phyloP scores from a whole-genome alignment of 2,329 filamentous ascomycete species.

The Aureobasidium melanogenum region DNA sequence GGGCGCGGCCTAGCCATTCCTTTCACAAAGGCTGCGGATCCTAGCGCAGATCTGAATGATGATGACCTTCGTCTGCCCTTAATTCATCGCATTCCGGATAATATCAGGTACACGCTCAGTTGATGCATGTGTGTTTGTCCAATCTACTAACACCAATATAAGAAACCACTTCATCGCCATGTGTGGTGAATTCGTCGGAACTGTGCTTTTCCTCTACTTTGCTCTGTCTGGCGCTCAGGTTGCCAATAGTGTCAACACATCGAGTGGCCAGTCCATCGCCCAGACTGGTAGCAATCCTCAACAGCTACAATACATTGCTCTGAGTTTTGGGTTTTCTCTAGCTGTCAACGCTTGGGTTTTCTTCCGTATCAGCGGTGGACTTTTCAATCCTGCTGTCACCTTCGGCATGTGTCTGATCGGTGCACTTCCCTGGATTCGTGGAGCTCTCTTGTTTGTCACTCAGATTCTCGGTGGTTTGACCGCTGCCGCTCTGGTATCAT shows the following conservation, averaged over 20 bases:
- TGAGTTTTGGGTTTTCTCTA: conserved; percentile 32
- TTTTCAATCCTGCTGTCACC: conserved; percentile 31
- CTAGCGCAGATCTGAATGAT: conserved; percentile 17
- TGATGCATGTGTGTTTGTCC: too few species aligned
- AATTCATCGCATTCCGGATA: conserved; percentile 19
- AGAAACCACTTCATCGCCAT: conserved; percentile 23
- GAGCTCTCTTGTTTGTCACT: conserved; percentile 25
- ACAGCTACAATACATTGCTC: conserved; percentile 30
- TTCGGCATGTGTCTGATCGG: conserved; percentile 29
- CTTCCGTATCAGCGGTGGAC: conserved; percentile 28
- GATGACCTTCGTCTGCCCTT: conserved; percentile 22
- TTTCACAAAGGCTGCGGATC: conserved; percentile 24
- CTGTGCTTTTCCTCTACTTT: conserved; percentile 38
- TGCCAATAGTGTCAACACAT: conserved; percentile 31
- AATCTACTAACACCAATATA: neutral
- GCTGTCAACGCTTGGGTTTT: conserved; percentile 34
- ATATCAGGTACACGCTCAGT: conserved; percentile 11
- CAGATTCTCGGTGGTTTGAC: conserved; percentile 31
- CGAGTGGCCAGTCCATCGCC: conserved; percentile 16
- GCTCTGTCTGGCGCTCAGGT: conserved; percentile 37
- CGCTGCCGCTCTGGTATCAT: conserved; percentile 26
- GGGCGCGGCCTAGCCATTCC: conserved; percentile 23
- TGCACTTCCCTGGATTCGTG: conserved; percentile 27
- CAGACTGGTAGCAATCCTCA: conserved; percentile 26
- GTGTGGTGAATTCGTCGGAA: conserved; percentile 34